These are phyloP conservation scores for Pezicula carpinea DNA, from an alignment of 2,329 filamentous ascomycete genomes.

Conservation along the genomic window DNA sequence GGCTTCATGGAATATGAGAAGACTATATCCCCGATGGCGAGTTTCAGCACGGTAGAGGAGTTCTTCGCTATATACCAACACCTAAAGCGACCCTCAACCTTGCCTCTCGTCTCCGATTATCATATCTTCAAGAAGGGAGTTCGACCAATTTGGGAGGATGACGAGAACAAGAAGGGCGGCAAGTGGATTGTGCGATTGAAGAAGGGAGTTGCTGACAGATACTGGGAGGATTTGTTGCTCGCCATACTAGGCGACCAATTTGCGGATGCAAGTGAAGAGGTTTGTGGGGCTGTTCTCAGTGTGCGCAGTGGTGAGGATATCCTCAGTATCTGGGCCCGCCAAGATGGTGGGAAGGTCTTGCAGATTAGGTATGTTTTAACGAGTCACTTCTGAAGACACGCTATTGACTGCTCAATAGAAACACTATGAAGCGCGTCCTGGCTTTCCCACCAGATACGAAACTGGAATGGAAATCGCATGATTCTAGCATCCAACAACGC, in stretches of 20 bases:
- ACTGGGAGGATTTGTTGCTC: constrained; percentile 92
- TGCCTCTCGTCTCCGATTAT: constrained; percentile 94
- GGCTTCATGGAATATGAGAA: constrained; percentile 89
- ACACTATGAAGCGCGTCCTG: constrained; percentile 89
- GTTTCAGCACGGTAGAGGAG: constrained; percentile 77
- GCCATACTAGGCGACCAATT: constrained; percentile 94
- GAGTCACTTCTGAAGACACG: constrained; percentile 4
- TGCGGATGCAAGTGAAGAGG: constrained; percentile 83
- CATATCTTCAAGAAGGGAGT: constrained; percentile 97
- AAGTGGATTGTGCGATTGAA: constrained; percentile 98
- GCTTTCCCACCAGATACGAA: constrained; percentile 83
- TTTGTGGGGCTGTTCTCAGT: constrained; percentile 91
- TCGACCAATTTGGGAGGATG: constrained; percentile 96
- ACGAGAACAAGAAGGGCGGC: constrained; percentile 90
- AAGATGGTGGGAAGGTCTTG: constrained; percentile 86
- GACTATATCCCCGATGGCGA: constrained; percentile 82
- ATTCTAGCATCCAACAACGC: constrained; percentile 90
- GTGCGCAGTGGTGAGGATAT: constrained; percentile 95
- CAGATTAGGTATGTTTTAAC: constrained; percentile 74
- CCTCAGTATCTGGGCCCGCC: constrained; percentile 95
- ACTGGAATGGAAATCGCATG: constrained; percentile 93
- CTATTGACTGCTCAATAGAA: constrained; percentile 46
- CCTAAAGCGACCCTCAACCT: constrained; percentile 78
- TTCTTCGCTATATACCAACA: constrained; percentile 90
- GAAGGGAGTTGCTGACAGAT: constrained; percentile 94